Evolutionary conservation across 1,284 basidiomycete genomes (phyloP), one percentile per base, ranked within the genome.

Genomic region (Malassezia equina): DNA sequence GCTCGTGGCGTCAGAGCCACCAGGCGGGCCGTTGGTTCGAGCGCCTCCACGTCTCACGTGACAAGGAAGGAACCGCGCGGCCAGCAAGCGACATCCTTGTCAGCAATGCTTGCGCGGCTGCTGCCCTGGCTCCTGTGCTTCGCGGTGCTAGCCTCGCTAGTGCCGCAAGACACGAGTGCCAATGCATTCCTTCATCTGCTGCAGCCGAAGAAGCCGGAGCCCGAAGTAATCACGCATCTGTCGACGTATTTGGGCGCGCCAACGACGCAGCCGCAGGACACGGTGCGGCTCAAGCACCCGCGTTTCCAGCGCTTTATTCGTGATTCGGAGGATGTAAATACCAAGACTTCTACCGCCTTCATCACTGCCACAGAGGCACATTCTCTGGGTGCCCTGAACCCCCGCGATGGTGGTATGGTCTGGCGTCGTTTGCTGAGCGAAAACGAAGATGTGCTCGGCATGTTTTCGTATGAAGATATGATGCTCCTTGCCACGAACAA

Each of bases 391-490:
- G 86, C 83, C 0, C 62, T 94, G 54, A 81, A 86, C 67, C 81
- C 82, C 1, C 78, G 80, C 13, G 81, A 84, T 65, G 89, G 90
- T 1, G 80, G 79, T 51, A 76, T 91, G 66, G 88, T 80, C 21
- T 95, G 90, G 90, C 81, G 90, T 71, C 82, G 86, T 71, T 71
- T 84, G 48, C 83, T 85, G 61, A 83, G 85, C 29, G 70, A 79
- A 5, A 77, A 80, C 25, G 87, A 93, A 62, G 78, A 78, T 17
- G 80, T 90, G 51, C 13, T 43, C 6, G 42, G 51, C 17, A 13
- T 55, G 13, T 51, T 51, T 29, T 33, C 43, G 32, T 32, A 28
- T 45, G 53, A 50, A 15, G 57, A 53, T 19, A 31, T 23, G 27
- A 8, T 48, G 46, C 34, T 48, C 1, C 23, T 48, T 4, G 46